Evolutionary conservation across 352 stramenopile species (phyloP), one percentile per base, ranked within the genome.

Genomic region (Pythium brassicae): DNA sequence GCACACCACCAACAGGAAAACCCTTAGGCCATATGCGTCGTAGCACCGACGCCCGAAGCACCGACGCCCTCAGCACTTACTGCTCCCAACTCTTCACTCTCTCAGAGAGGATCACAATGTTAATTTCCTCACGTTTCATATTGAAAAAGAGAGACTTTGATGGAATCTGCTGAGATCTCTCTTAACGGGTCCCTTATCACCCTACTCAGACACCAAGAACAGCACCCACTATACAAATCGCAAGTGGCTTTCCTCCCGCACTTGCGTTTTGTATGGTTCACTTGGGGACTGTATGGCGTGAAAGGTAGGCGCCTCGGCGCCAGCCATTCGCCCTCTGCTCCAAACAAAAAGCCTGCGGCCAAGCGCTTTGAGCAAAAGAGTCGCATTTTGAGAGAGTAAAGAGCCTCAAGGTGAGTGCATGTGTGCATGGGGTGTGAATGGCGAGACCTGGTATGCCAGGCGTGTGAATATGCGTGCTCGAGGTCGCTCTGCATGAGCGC

Each of bases 301-400:
- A n/a, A 47, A 17, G 42, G 42, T 26, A 26, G 42, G 42, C 42
- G n/a, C 26, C 42, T 47, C 42, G 42, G 42, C 42, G 42, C 42
- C 42, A 47, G 42, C 42, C 42, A 47, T 47, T 47, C 20, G 42
- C 42, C 22, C 37, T 27, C 7, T 23, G n/a, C 42, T 47, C 42
- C 42, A 47, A 25, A 47, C 42, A 27, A 25, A 14, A 47, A 26
- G n/a, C 42, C 42, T 10, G 42, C 20, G 15, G n/a, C 20, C 39
- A 17, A 15, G n/a, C 22, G 32, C 10, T n/a, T 47, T 8, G 42
- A 52, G 47, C 26, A 27, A 56, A 66, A 63, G 59, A 66, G 58
- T 48, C 45, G 54, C 50, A 66, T 63, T 66, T 62, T 62, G 59
- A 66, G 50, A 61, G 53, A 66, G 54, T 59, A 64, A 59, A 60